phyloP scores from a whole-genome alignment of 129 eudicot genomes.

The Pittosporum tobira region DNA sequence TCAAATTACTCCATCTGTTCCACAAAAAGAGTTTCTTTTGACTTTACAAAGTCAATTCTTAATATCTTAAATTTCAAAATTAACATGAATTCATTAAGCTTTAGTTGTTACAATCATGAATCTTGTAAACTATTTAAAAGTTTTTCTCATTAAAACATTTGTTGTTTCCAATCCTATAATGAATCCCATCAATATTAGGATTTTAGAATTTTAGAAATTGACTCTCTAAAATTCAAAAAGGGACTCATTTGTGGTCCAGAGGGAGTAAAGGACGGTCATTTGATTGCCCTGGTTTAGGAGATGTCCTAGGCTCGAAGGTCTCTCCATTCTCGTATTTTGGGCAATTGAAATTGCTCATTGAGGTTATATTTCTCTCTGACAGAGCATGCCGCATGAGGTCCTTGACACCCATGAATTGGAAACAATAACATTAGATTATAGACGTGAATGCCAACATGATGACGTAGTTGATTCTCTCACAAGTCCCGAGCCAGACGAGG shows the following conservation, averaged over 20 bases:
- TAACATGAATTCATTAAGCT: neutral
- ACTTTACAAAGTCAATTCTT: too few relatives aligned
- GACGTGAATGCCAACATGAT: constrained; percentile 85
- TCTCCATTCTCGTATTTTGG: too few relatives aligned
- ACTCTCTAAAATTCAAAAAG: neutral
- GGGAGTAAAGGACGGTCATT: neutral
- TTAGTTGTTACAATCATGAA: neutral
- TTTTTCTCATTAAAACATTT: too few relatives aligned
- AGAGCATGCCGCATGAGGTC: constrained; percentile 92
- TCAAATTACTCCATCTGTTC: neutral
- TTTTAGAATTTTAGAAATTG: neutral
- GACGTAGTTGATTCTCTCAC: constrained; percentile 90
- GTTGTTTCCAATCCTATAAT: neutral
- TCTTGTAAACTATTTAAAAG: too few relatives aligned
- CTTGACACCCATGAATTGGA: constrained; percentile 80
- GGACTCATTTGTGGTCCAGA: too few relatives aligned
- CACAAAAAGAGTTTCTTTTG: too few relatives aligned
- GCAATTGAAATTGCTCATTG: constrained; percentile 9
- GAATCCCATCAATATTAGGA: neutral
- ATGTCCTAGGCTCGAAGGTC: neutral
- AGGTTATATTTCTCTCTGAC: neutral
- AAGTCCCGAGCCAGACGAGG: constrained; percentile 35
- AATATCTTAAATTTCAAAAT: too few relatives aligned
- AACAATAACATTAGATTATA: constrained; percentile 76
- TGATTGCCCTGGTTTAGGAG: neutral